These are phyloP conservation scores for Xylaria cubensis DNA, from an alignment of 495 filamentous ascomycete genomes.

Conservation along the genomic window DNA sequence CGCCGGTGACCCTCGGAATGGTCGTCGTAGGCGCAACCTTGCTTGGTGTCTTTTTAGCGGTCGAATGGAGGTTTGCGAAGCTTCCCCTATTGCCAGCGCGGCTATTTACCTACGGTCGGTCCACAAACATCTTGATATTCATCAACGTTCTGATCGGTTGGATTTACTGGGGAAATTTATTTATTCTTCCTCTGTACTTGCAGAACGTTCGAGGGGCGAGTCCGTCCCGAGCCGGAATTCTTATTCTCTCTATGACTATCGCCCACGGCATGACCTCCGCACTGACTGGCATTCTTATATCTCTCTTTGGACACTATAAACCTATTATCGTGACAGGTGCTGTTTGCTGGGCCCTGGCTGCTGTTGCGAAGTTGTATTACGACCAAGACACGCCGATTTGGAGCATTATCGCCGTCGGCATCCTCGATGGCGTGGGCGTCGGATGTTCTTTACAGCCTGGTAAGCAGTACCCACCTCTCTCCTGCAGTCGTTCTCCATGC, in stretches of 20 bases:
- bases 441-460: constrained; percentile 8
- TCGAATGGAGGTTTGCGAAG: neutral
- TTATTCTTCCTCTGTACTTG: constrained; percentile 3
- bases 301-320: neutral
- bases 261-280: neutral
- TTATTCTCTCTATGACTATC: neutral
- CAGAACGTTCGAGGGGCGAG: neutral
- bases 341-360: neutral
- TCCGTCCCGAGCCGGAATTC: neutral
- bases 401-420: constrained; percentile 3
- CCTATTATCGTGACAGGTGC: constrained; percentile 2
- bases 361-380: constrained; percentile 9
- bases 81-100: neutral
- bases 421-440: neutral
- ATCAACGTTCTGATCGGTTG: neutral
- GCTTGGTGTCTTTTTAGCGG: neutral
- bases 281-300: neutral
- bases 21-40: neutral
- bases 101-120: neutral
- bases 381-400: neutral
- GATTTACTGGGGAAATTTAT: constrained; percentile 15
- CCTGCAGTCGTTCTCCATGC: neutral
- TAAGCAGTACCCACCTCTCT: neutral
- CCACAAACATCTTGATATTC: constrained; percentile 2
- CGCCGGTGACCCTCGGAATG: neutral